Percentiles rank a stretch among this genome's conserved stretches.
phyloP scores from a whole-genome alignment of 371 early-diverging fungal genomes.

The Mucor saturninus region DNA sequence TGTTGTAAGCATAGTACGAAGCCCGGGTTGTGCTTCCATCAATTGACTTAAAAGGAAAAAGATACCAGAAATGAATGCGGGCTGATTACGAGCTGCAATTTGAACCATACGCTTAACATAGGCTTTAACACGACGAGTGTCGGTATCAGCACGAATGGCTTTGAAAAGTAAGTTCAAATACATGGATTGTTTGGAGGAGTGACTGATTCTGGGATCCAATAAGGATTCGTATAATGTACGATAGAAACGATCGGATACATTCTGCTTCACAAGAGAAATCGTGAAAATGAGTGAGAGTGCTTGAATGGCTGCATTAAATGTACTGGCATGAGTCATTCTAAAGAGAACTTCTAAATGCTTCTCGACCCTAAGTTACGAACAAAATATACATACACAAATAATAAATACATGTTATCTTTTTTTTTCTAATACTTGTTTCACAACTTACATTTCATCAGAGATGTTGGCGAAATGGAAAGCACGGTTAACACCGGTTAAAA shows the following conservation, averaged over 20 bases:
- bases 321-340: constrained; percentile 83
- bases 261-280: constrained; percentile 58
- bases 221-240: constrained; percentile 88
- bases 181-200: constrained; percentile 88
- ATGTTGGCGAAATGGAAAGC: constrained; percentile 92
- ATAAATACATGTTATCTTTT: too few species aligned
- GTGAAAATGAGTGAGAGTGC: constrained; percentile 90
- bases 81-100: constrained; percentile 74
- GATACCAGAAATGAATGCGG: constrained; percentile 85
- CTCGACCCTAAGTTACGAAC: constrained; percentile 52
- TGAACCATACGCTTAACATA: constrained; percentile 92
- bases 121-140: constrained; percentile 73
- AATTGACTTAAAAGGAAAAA: constrained; percentile 83
- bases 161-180: constrained; percentile 91
- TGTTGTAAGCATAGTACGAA: constrained; percentile 67
- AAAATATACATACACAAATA: constrained; percentile 6
- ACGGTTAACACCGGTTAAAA: constrained; percentile 95
- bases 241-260: constrained; percentile 84
- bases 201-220: constrained; percentile 79
- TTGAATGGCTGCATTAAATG: constrained; percentile 91
- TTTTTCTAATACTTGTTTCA: background rate
- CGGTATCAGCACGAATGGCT: constrained; percentile 79
- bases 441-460: constrained; percentile 69
- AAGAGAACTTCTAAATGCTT: constrained; percentile 86
- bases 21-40: constrained; percentile 48